These are phyloP conservation scores for Geotrichum australiense DNA, from an alignment of 1,139 yeast species.

Conservation along the genomic window DNA sequence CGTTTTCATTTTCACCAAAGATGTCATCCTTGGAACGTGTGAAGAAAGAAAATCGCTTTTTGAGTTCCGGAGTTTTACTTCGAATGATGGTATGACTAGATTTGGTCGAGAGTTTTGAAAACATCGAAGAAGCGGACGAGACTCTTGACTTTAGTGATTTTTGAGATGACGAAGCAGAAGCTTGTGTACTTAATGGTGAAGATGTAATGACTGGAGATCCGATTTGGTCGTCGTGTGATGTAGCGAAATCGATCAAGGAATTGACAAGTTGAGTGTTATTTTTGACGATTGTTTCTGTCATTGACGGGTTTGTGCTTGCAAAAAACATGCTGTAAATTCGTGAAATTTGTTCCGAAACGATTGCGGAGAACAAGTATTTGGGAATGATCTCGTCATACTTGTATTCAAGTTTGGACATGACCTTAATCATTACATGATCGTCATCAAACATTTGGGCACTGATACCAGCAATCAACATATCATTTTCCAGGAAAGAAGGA, in stretches of 20 bases:
- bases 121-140: constrained; percentile 10
- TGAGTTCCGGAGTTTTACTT: background rate
- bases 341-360: constrained; percentile 30
- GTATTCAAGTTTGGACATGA: constrained; percentile 29
- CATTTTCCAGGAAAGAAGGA: constrained; percentile 32
- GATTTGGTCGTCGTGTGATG: constrained; percentile 16
- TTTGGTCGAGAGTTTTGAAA: constrained; percentile 2
- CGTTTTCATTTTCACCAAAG: background rate
- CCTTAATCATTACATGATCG: constrained; percentile 20
- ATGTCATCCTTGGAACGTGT: background rate
- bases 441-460: constrained; percentile 20
- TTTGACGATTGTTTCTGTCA: constrained; percentile 25
- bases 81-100: constrained; percentile 2
- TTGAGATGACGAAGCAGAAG: background rate
- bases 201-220: constrained; percentile 2
- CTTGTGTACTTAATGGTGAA: background rate
- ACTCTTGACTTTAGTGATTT: constrained; percentile 4
- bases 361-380: constrained; percentile 25
- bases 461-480: constrained; percentile 41
- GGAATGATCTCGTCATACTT: constrained; percentile 25
- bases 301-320: constrained; percentile 28
- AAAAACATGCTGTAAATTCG: constrained; percentile 31
- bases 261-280: constrained; percentile 25
- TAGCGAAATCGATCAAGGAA: constrained; percentile 29
- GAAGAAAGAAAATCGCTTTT: constrained; percentile 11